Evolutionary conservation across 768 basidiomycete genomes (phyloP), one percentile per base, ranked within the genome.

Genomic region (Pholiota conissans): DNA sequence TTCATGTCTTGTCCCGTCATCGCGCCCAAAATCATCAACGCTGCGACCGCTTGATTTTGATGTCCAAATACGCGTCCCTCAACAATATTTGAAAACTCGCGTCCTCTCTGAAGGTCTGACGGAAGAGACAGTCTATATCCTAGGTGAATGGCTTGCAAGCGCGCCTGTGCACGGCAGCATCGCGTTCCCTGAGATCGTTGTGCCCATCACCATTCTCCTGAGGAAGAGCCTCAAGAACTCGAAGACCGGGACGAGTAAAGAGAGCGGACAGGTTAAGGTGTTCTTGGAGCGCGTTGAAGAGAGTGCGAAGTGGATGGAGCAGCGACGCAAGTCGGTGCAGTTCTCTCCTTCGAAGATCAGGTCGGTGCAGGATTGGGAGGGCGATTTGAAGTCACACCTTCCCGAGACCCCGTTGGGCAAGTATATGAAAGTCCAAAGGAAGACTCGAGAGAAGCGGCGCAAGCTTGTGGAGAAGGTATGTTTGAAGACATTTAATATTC

Each of bases 11-110:
- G 77, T 81, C 0, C 75, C 83, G 14, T 80, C 85, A 26, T 77
- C 86, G 22, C 89, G 88, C 51, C 84, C 90, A 20, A 97, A 94
- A 69, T 74, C 92, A 13, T 89, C 91, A 14, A 94, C 94, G 0
- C 78, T 98, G 29, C 87, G 89, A 46, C 93, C 95, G 1, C 80
- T 98, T 48, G 94, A 98, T 73, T 80, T 97, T 57, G 93, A 96
- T 49, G 84, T 89, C 34, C 79, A 86, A 58, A 91, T 99, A 66
- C 89, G 93, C 24, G 85, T 88, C 30, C 95, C 96, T 0, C 87
- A 89, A 47, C 87, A 92, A 64, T 98, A 98, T 72, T 76, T 90
- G 51, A 89, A 87, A 66, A 98, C 96, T 2, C 85, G 89, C 3
- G 84, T 96, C 24, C 94, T 94, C 70, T 76, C 81, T 47, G 95